Percentiles rank a stretch among this genome's conserved stretches.
Evolutionary conservation across 208 protist genomes (phyloP).

Genomic region (Wallacemonas sp.): DNA sequence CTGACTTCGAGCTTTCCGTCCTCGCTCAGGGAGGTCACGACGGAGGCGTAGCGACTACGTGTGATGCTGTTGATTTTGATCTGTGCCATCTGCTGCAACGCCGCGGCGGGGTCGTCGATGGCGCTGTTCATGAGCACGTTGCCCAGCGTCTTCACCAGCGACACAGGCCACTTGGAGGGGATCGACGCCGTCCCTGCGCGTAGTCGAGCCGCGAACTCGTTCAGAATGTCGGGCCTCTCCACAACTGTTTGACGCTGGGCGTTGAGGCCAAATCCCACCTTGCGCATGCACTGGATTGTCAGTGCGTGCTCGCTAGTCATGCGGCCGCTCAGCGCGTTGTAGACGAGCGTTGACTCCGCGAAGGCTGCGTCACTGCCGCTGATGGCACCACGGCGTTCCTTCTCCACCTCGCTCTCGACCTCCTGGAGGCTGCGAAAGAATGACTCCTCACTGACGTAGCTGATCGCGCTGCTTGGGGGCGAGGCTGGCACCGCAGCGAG

Average conservation of each 20-base stretch:
- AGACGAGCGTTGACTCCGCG: conserved; percentile 49
- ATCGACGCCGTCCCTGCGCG: conserved; percentile 49
- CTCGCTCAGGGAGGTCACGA: conserved; percentile 39
- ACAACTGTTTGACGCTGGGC: conserved; percentile 63
- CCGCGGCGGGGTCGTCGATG: conserved; percentile 71
- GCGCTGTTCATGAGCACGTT: conserved; percentile 51
- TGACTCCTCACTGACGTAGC: conserved; percentile 4
- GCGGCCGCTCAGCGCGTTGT: conserved; percentile 83
- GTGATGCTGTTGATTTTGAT: conserved; percentile 77
- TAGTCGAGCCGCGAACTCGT: conserved; percentile 60
- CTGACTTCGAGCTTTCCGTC: conserved; percentile 18
- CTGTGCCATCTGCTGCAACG: conserved; percentile 77
- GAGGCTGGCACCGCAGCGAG: neutral
- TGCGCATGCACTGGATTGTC: conserved; percentile 49
- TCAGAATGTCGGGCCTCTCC: conserved; percentile 52
- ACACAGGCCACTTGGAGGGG: conserved; percentile 71
- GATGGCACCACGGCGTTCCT: neutral
- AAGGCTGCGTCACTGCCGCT: neutral
- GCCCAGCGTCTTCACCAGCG: conserved; percentile 52
- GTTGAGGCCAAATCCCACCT: conserved; percentile 82
- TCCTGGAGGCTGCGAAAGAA: conserved; percentile 12
- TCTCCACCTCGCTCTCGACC: neutral
- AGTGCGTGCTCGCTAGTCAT: conserved; percentile 75
- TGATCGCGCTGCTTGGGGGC: neutral
- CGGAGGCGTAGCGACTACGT: conserved; percentile 69